These are phyloP conservation scores for Plantago elongata DNA, from an alignment of 257 asterid species.

Conservation along the genomic window DNA sequence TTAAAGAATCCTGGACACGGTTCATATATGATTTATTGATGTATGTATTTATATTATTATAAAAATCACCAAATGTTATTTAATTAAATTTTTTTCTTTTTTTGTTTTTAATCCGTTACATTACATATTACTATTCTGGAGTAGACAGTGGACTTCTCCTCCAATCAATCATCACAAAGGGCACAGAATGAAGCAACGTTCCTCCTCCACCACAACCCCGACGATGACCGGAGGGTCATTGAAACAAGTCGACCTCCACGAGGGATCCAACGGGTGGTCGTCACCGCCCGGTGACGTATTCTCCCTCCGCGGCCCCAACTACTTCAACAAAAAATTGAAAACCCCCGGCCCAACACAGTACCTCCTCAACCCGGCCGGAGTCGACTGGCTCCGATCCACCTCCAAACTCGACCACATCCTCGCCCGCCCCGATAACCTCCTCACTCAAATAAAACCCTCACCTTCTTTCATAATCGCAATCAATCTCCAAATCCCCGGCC, in stretches of 20 bases:
- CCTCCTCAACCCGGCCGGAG: conserved; percentile 80
- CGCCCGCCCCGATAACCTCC: conserved; percentile 74
- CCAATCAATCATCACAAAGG: no score
- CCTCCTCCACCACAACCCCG: no score
- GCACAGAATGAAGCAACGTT: no score
- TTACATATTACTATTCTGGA: no score
- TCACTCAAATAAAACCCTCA: conserved; percentile 33
- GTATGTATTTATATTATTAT: no score
- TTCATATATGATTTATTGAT: no score
- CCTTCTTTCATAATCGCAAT: conserved; percentile 64
- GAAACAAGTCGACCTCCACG: conserved; percentile 17
- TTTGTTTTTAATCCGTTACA: no score
- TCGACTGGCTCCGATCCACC: conserved; percentile 89
- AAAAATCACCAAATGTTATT: no score
- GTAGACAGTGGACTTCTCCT: no score
- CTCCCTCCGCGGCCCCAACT: conserved; percentile 65
- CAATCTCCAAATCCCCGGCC: conserved; percentile 83
- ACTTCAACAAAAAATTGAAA: conserved; percentile 56
- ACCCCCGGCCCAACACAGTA: conserved; percentile 50
- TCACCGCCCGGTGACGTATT: conserved; percentile 82
- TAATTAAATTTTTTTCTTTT: no score
- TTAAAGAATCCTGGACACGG: no score
- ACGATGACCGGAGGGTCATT: no score
- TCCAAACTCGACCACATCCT: conserved; percentile 78
- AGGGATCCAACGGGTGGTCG: conserved; percentile 75